Base-by-base conservation (phyloP, 2,329 filamentous ascomycete species). In the Exophiala sideris region DNA sequence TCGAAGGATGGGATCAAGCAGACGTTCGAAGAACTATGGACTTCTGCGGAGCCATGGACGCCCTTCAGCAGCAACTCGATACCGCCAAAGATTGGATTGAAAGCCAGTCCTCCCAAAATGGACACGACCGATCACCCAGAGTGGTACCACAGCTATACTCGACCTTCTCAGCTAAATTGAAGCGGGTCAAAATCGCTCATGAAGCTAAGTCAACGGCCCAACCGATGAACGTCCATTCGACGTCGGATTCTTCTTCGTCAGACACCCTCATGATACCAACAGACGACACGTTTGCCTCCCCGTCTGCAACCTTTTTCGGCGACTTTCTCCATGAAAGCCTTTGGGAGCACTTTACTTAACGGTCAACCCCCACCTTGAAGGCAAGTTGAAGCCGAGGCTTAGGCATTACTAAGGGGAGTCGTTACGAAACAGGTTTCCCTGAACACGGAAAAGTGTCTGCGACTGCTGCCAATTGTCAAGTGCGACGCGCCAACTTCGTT, bases 1-100 rank as follows among this genome's bases (percentile, higher is more conserved):
- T 44, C 11, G 57, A 63, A 12, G 58, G 49, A 12, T 67, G 66
- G 65, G 63, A 68, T 42, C 58, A 51, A 5, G 47, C 54, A 11
- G 62, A 66, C 44, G 60, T 59, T 3, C 57, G 47, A 16, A 59
- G 34, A 6, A 60, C 46, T 1, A 42, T 68, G 2, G 60, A 66
- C 40, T 60, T 65, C 39, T 35, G 62, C 6, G 42, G 49, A 4
- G 52, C 50, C 2, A 33, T 65, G 21, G 58, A 64, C 20, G 20
- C 4, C 7, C 35, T 65, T 4, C 10, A 21, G n/a, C 24, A 21
- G n/a, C 65, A 61, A 20, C 20, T 66, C 3, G 53, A 64, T 20
- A 60, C 56, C 21, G 56, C 58, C 2, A 56, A 46, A 34, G 48
- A 10, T 16, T 41, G 20, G 18, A 29, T 42, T 18, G 36, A 38